Evolutionary conservation across 2,329 filamentous ascomycete genomes (phyloP), one percentile per base, ranked within the genome.

Genomic region (Xylariaceae sp.): DNA sequence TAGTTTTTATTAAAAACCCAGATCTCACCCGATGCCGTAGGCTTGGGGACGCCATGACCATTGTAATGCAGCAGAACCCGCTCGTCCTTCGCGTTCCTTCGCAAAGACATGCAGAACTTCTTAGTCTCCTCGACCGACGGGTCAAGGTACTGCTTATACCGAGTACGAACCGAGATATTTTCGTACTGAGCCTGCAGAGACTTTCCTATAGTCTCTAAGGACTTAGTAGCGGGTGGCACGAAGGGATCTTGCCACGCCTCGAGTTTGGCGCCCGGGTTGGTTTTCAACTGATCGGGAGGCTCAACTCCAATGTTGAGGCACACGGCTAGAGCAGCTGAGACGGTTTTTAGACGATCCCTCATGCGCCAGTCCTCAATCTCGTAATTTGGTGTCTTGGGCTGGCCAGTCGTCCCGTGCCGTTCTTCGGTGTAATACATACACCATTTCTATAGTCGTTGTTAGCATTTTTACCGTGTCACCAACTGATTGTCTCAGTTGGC

Each of bases 401-500:
- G 91, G 18, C 92, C 94, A 41, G 91, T 93, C 18, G 91, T 94
- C 73, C 97, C 94, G 75, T 99, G 94, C 56, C 93, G 88, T 75
- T 97, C 97, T 75, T 99, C 94, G 64, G 93, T 97, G 75, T 90
- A 99, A 76, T 99, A 99, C 93, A 97, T 97, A 79, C 96, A 97
- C 85, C 96, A 99, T 66, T 91, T 95, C 89, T 96, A 74, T 57
- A 61, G 37, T 35, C n/a, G 58, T 59, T 61, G 61, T 66, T 55
- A 69, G 65, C 45, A 41, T 41, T 10, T 10, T 10, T 41, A 8
- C 37, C 3, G 7, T 41, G 23, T 30, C 23, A 30, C 15, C 41
- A 10, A n/a, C 15, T 13, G 17, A 10, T 17, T 2, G 37, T 8
- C n/a, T 41, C 23, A 7, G 17, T 41, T 7, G 45, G 34, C 34